Evolutionary conservation across 306 rosid genomes (phyloP).

Genomic region (Hippophae tibetana): DNA sequence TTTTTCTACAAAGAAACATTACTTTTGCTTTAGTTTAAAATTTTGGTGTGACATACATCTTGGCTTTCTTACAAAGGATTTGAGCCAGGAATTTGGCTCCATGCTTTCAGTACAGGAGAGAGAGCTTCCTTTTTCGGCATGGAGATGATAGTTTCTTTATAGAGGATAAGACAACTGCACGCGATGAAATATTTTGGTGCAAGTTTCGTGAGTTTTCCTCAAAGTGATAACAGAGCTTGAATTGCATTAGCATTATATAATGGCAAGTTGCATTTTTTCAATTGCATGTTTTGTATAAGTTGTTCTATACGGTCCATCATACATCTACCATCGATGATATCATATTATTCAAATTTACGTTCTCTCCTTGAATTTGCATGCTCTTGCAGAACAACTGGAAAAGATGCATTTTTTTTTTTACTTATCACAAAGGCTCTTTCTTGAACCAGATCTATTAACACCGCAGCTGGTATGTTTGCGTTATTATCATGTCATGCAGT

Average conservation of each 20-base stretch:
- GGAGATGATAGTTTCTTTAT: slow-evolving; percentile 60
- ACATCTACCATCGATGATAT: background rate
- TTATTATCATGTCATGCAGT: too few relatives aligned
- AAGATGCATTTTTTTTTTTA: slow-evolving; percentile 7
- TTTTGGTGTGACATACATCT: slow-evolving; percentile 1
- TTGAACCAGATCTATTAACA: slow-evolving; percentile 60
- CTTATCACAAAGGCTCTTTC: slow-evolving; percentile 61
- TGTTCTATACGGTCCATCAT: too few relatives aligned
- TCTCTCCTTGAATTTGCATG: slow-evolving; percentile 67
- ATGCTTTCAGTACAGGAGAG: slow-evolving; percentile 57
- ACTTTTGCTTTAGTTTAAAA: background rate
- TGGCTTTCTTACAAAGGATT: slow-evolving; percentile 40
- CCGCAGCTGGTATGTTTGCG: slow-evolving; percentile 54
- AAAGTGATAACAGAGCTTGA: too few relatives aligned
- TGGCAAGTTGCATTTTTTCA: too few relatives aligned
- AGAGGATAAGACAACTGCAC: slow-evolving; percentile 38
- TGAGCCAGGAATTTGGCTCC: slow-evolving; percentile 44
- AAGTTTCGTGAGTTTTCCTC: background rate
- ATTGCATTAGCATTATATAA: too few relatives aligned
- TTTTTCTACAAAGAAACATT: too few relatives aligned
- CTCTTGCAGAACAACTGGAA: slow-evolving; percentile 54
- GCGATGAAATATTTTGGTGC: slow-evolving; percentile 41
- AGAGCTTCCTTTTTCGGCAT: slow-evolving; percentile 47
- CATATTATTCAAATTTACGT: slow-evolving; percentile 49
- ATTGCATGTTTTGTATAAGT: too few relatives aligned